Percentiles rank a stretch among this genome's conserved stretches.
phyloP scores from a whole-genome alignment of 805 yeast genomes.

The Kregervanrija delftensis region DNA sequence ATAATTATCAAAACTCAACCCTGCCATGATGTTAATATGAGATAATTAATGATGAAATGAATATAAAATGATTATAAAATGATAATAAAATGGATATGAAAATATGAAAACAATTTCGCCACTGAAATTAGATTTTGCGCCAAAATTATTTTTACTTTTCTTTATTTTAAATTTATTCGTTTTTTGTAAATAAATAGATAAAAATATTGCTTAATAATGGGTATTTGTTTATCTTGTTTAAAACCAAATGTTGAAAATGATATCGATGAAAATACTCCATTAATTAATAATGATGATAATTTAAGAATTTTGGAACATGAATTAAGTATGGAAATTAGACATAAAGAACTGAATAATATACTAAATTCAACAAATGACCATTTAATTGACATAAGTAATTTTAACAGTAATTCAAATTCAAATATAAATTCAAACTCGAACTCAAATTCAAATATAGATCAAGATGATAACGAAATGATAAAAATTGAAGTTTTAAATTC shows the following conservation, averaged over 20 bases:
- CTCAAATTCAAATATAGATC: slow-evolving; percentile 3
- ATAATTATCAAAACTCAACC: slow-evolving; percentile 86
- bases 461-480: slow-evolving; percentile 4
- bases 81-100: background rate
- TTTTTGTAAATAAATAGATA: background rate
- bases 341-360: slow-evolving; percentile 26
- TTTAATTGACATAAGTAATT: slow-evolving; percentile 23
- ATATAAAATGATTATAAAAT: background rate
- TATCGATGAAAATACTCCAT: slow-evolving; percentile 22
- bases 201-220: slow-evolving; percentile 18
- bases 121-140: too few relatives aligned
- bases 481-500: slow-evolving; percentile 2
- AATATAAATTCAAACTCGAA: background rate
- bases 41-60: background rate
- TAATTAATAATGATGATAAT: slow-evolving; percentile 10
- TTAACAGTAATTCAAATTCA: slow-evolving; percentile 6
- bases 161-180: too few relatives aligned
- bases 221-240: slow-evolving; percentile 28
- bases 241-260: slow-evolving; percentile 9
- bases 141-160: too few relatives aligned
- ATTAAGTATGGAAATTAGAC: slow-evolving; percentile 21
- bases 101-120: background rate
- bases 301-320: slow-evolving; percentile 14
- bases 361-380: slow-evolving; percentile 29
- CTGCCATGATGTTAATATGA: slow-evolving; percentile 50